A percentile compares a stretch with the other conserved stretches of the same genome.
Conservation (phyloP, 106 monocot genomes). For the Acorus calamus region DNA sequence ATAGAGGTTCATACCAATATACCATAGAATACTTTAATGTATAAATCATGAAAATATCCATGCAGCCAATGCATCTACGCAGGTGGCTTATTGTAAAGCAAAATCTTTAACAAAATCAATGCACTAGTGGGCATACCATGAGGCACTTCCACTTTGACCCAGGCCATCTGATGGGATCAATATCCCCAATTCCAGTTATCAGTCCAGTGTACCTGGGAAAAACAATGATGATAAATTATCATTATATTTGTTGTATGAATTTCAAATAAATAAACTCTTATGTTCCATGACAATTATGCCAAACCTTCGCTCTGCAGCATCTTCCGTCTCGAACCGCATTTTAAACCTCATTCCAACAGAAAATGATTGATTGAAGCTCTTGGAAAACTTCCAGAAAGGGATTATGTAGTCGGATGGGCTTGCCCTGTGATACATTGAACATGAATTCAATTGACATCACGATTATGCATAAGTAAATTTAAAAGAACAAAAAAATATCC, state of each 20-base stretch:
- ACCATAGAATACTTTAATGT: too few species aligned
- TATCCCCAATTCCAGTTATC: slow-evolving; percentile 49
- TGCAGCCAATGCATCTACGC: too few species aligned
- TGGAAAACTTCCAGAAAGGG: slow-evolving; percentile 4
- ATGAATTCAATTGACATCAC: too few species aligned
- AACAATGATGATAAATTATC: background rate
- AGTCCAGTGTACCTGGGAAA: slow-evolving; percentile 33
- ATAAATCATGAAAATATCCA: too few species aligned
- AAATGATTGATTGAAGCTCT: slow-evolving; percentile 2
- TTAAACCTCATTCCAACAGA: slow-evolving; percentile 8
- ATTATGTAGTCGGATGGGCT: slow-evolving; percentile 4
- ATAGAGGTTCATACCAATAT: too few species aligned
- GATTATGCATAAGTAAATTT: too few species aligned
- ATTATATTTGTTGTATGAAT: background rate
- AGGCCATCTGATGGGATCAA: slow-evolving; percentile 69
- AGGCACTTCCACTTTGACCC: slow-evolving; percentile 84
- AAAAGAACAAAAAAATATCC: too few species aligned
- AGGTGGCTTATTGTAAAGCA: too few species aligned
- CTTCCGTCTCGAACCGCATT: slow-evolving; percentile 5
- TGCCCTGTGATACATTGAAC: slow-evolving; percentile 1
- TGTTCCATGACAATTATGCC: background rate
- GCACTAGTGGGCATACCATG: slow-evolving; percentile 19
- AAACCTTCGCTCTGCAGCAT: slow-evolving; percentile 6
- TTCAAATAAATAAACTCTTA: background rate
- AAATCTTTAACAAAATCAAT: too few species aligned